Base-by-base conservation (phyloP, 2,329 filamentous ascomycete genomes). In the Scedosporium aurantiacum region DNA sequence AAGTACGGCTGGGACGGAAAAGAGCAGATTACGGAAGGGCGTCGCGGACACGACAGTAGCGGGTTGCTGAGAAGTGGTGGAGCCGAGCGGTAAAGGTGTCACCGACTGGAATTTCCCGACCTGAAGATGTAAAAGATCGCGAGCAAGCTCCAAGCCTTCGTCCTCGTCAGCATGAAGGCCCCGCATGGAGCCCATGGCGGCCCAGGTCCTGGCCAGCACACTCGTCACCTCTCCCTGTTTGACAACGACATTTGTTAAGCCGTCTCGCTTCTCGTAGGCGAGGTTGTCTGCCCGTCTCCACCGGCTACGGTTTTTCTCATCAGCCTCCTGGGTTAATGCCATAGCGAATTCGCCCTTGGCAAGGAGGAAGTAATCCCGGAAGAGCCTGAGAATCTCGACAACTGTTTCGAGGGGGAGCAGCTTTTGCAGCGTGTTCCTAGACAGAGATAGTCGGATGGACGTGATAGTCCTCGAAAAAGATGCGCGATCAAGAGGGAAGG, bases 311-410 rank as follows among this genome's bases (percentile, higher is more conserved):
- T 94, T 82, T 66, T 86, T 88, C 61, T 88, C 84, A 66, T 97
- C 91, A 1, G 93, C 91, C 74, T 97, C 90, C 41, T 87, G 83
- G 1, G 95, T 90, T 27, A 99, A 75, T 0, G 89, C 87, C 74
- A 94, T 86, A 21, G 92, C 91, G 71, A 99, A 99, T 71, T 97
- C 94, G 60, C 93, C 93, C 40, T 90, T 83, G 1, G 89, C 88
- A 0, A 99, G 80, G 2, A 99, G 80, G 66, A 97, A 90, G 73
- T 96, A 97, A 62, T 94, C 87, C 57, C 92, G 83, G 1, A 97
- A 79, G 7, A 97, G 78, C 28, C 85, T 83, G 14, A 97, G 77
- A 58, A 89, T 84, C 65, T 94, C 87, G 5, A 90, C 76, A 3
- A 96, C 91, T 67, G 84, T 88, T 10, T 83, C 79, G 5, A 91